phyloP scores from a whole-genome alignment of 495 filamentous ascomycete genomes.

The Hypoxylon intermedium region DNA sequence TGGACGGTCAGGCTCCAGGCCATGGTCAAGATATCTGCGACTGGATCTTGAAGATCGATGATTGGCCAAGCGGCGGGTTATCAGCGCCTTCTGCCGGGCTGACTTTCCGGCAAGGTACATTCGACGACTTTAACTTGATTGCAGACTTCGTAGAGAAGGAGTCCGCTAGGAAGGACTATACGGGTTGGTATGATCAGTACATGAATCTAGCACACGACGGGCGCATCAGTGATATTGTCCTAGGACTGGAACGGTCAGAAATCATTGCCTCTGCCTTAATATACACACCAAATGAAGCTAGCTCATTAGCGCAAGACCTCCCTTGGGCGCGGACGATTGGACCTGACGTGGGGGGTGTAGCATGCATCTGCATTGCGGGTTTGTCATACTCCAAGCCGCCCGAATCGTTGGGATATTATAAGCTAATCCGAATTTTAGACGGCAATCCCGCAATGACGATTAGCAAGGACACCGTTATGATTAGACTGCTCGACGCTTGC shows the following conservation, averaged over 20 bases:
- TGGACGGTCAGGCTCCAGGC: conserved; percentile 53
- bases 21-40: conserved; percentile 61
- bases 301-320: conserved; percentile 60
- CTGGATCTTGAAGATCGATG: conserved; percentile 61
- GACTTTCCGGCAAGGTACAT: conserved; percentile 56
- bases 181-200: conserved; percentile 65
- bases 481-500: conserved; percentile 55
- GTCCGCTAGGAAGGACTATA: conserved; percentile 48
- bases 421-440: conserved; percentile 40
- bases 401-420: conserved; percentile 1
- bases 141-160: conserved; percentile 61
- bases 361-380: conserved; percentile 66
- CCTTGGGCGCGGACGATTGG: conserved; percentile 65
- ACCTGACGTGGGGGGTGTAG: conserved; percentile 64
- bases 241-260: conserved; percentile 50
- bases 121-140: conserved; percentile 60
- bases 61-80: conserved; percentile 54
- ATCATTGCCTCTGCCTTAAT: conserved; percentile 64
- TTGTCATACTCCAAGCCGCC: conserved; percentile 14
- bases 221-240: conserved; percentile 57
- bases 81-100: conserved; percentile 44
- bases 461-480: conserved; percentile 53
- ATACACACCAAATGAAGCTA: conserved; percentile 60
- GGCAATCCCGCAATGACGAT: conserved; percentile 43
- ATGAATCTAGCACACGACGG: conserved; percentile 53